These are phyloP conservation scores for Paecilomyces sp. DNA, from an alignment of 2,329 filamentous ascomycete species.

Conservation along the genomic window DNA sequence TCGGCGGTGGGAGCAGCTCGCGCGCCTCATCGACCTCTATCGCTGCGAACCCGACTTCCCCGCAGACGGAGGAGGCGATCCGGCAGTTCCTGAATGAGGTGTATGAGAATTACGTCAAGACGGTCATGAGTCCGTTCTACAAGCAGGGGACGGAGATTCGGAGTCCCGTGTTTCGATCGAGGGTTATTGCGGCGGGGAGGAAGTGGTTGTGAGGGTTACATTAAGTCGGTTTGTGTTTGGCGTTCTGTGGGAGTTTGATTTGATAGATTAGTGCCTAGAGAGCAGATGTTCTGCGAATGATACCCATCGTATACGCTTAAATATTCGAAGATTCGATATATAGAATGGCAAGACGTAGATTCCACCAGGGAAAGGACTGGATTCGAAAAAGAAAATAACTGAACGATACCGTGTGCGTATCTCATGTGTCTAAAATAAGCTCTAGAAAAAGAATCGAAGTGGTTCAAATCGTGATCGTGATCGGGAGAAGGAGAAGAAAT, in stretches of 20 bases:
- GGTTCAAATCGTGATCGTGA: not conserved
- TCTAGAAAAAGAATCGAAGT: not conserved
- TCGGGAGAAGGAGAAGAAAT: not conserved
- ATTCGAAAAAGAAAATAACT: not conserved
- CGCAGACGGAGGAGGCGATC: slow-evolving; percentile 91
- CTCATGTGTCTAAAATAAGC: not conserved
- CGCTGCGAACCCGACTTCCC: slow-evolving; percentile 75
- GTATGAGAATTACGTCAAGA: slow-evolving; percentile 95
- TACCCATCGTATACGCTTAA: not conserved
- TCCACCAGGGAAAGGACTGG: not conserved
- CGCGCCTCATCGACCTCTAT: slow-evolving; percentile 60
- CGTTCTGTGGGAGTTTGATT: slow-evolving; percentile 6
- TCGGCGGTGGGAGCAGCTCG: slow-evolving; percentile 21
- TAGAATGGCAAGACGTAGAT: not conserved
- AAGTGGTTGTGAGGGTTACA: slow-evolving; percentile 59
- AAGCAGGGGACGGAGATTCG: slow-evolving; percentile 73
- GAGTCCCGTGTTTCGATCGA: slow-evolving; percentile 76
- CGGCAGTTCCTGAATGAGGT: slow-evolving; percentile 91
- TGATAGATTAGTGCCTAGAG: not conserved
- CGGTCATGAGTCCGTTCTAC: slow-evolving; percentile 96
- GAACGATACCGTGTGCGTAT: not conserved
- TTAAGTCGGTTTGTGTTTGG: not conserved
- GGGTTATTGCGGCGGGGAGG: slow-evolving; percentile 79
- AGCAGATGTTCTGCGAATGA: not conserved
- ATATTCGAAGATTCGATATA: not conserved